Percentiles rank a stretch among this genome's conserved stretches.
Conservation (phyloP, 2,329 filamentous ascomycete species). For the Clonostachys rosea region DNA sequence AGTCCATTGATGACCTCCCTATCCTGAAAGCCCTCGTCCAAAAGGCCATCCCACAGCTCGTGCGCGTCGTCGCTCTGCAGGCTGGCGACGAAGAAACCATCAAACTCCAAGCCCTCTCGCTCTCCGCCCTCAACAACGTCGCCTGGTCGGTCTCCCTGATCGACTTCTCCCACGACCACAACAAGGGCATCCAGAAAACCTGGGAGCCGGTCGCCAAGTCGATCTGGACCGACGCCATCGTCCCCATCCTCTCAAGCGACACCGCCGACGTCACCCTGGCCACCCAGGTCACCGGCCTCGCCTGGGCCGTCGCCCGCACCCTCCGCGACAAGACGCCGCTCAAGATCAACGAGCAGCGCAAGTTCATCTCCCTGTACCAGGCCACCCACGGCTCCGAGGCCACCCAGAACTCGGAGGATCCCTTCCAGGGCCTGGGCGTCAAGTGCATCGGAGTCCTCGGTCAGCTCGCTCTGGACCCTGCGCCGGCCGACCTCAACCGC, state of each 20-base stretch:
- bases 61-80: slow-evolving; percentile 37
- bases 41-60: slow-evolving; percentile 32
- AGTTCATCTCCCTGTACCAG: slow-evolving; percentile 62
- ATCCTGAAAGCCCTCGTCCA: slow-evolving; percentile 39
- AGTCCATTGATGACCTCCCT: slow-evolving; percentile 44
- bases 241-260: slow-evolving; percentile 53
- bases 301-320: slow-evolving; percentile 59
- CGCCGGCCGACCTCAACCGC: slow-evolving; percentile 49
- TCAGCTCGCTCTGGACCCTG: slow-evolving; percentile 53
- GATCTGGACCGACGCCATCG: slow-evolving; percentile 55
- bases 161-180: slow-evolving; percentile 51
- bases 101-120: slow-evolving; percentile 44
- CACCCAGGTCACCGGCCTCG: slow-evolving; percentile 58
- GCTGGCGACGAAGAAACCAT: slow-evolving; percentile 32
- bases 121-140: slow-evolving; percentile 62
- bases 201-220: slow-evolving; percentile 50
- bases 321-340: slow-evolving; percentile 44
- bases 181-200: slow-evolving; percentile 42
- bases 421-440: slow-evolving; percentile 58
- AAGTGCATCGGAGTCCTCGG: slow-evolving; percentile 65
- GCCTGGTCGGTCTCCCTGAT: slow-evolving; percentile 61
- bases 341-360: slow-evolving; percentile 48
- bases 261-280: slow-evolving; percentile 58
- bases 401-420: slow-evolving; percentile 34
- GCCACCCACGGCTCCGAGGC: slow-evolving; percentile 38